Conservation (phyloP, 306 rosid species). For the Medicago ruthenica region DNA sequence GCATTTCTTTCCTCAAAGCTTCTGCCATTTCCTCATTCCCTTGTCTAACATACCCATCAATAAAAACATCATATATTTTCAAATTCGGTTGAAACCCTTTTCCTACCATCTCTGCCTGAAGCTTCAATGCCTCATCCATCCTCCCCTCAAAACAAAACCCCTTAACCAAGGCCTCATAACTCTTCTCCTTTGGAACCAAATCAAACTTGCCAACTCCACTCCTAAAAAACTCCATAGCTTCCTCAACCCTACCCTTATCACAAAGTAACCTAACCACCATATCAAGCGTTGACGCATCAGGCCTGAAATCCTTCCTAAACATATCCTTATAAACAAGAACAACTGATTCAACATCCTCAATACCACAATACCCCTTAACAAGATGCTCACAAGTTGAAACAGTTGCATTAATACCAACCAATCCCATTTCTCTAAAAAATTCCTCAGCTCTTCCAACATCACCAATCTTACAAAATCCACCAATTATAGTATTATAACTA, state of each 20-base stretch:
- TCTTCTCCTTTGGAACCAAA: conserved; percentile 54
- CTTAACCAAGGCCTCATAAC: conserved; percentile 65
- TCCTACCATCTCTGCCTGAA: conserved; percentile 89
- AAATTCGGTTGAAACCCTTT: conserved; percentile 63
- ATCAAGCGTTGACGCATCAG: conserved; percentile 55
- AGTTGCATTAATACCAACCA: conserved; percentile 63
- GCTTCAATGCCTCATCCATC: conserved; percentile 68
- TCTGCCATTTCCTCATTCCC: conserved; percentile 71
- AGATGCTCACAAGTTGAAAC: conserved; percentile 69
- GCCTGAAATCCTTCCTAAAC: conserved; percentile 63
- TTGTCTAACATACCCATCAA: conserved; percentile 57
- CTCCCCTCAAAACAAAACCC: conserved; percentile 66
- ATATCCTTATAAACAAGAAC: conserved; percentile 72
- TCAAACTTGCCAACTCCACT: conserved; percentile 48
- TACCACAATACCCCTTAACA: conserved; percentile 59
- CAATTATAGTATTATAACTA: conserved; percentile 75
- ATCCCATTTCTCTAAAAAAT: conserved; percentile 65
- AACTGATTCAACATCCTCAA: conserved; percentile 65
- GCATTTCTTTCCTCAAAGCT: conserved; percentile 68
- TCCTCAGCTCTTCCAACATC: conserved; percentile 69
- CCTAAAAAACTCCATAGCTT: conserved; percentile 58
- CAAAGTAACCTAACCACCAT: conserved; percentile 53
- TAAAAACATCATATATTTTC: conserved; percentile 65
- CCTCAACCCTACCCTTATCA: conserved; percentile 57
- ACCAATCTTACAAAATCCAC: conserved; percentile 76